Percentiles rank a stretch among this genome's conserved stretches.
Evolutionary conservation across 768 basidiomycete genomes (phyloP).

Genomic region (Pholiota conissans): DNA sequence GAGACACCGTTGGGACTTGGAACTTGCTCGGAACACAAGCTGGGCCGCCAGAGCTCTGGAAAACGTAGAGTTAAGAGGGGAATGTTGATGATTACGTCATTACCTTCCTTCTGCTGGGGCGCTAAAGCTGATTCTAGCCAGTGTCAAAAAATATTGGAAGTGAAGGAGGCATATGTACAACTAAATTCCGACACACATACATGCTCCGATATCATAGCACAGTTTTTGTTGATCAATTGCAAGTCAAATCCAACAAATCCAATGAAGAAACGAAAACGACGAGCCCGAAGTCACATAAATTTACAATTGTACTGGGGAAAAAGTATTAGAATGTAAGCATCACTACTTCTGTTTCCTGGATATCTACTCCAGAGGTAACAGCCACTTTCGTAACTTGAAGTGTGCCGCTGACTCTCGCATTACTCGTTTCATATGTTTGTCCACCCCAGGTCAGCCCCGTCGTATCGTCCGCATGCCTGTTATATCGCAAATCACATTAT

Average conservation of each 20-base stretch:
- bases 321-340: slow-evolving; percentile 24
- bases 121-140: too few relatives aligned
- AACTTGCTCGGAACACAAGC: too few relatives aligned
- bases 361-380: slow-evolving; percentile 40
- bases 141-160: too few relatives aligned
- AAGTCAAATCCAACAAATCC: too few relatives aligned
- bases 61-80: neutral
- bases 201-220: too few relatives aligned
- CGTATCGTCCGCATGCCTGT: slow-evolving; percentile 48
- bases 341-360: slow-evolving; percentile 49
- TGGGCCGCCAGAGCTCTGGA: too few relatives aligned
- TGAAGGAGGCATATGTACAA: too few relatives aligned
- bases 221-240: too few relatives aligned
- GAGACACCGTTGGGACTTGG: neutral
- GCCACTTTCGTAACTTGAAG: slow-evolving; percentile 25
- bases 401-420: slow-evolving; percentile 40
- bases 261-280: too few relatives aligned
- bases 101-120: neutral
- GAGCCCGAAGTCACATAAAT: too few relatives aligned
- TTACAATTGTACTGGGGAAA: too few relatives aligned
- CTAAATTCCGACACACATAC: too few relatives aligned
- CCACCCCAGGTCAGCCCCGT: slow-evolving; percentile 58
- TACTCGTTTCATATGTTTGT: slow-evolving; percentile 53
- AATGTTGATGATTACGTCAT: slow-evolving; percentile 13
- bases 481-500: neutral